Percentiles rank a stretch among this genome's conserved stretches.
Evolutionary conservation across 164 flowering plant genomes (phyloP).

Genomic region (Aristolochia fimbriata): DNA sequence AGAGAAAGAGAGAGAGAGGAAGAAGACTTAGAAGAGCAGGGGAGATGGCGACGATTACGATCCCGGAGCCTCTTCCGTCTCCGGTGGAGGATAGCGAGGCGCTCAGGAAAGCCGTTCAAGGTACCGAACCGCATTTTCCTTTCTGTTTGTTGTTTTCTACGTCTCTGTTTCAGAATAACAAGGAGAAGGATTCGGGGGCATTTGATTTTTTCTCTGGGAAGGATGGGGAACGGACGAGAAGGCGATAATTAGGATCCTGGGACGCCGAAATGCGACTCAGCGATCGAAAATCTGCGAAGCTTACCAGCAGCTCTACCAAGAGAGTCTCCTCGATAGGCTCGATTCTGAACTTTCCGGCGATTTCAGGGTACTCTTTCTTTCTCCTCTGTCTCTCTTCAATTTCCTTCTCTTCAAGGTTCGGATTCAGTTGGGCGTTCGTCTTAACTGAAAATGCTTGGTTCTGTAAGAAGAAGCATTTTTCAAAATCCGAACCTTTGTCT

Average conservation of each 20-base stretch:
- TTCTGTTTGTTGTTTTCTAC: neutral
- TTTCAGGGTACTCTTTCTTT: neutral
- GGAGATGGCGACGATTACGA: constrained; percentile 46
- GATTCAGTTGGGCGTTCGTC: neutral
- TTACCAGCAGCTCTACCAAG: constrained; percentile 48
- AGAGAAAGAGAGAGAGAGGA: too few relatives aligned
- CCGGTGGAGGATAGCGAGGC: constrained; percentile 45
- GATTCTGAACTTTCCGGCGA: constrained; percentile 34
- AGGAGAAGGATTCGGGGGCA: neutral
- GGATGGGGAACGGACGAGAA: constrained; percentile 84
- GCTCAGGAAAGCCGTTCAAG: constrained; percentile 48
- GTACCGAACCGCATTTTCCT: constrained; percentile 19
- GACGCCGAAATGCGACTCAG: constrained; percentile 61
- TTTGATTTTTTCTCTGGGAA: constrained; percentile 8
- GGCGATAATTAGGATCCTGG: constrained; percentile 47
- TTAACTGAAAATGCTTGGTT: neutral
- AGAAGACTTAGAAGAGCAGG: neutral
- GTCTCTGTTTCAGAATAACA: neutral
- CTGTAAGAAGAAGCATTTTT: constrained; percentile 1
- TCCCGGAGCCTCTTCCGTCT: constrained; percentile 61
- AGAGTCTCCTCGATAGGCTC: constrained; percentile 53
- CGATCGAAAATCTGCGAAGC: constrained; percentile 50
- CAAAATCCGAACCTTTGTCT: too few relatives aligned
- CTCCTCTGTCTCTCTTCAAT: neutral
- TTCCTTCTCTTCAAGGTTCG: neutral